Evolutionary conservation across 2,329 filamentous ascomycete genomes (phyloP), one percentile per base, ranked within the genome.

Genomic region (Aureobasidium zeae): DNA sequence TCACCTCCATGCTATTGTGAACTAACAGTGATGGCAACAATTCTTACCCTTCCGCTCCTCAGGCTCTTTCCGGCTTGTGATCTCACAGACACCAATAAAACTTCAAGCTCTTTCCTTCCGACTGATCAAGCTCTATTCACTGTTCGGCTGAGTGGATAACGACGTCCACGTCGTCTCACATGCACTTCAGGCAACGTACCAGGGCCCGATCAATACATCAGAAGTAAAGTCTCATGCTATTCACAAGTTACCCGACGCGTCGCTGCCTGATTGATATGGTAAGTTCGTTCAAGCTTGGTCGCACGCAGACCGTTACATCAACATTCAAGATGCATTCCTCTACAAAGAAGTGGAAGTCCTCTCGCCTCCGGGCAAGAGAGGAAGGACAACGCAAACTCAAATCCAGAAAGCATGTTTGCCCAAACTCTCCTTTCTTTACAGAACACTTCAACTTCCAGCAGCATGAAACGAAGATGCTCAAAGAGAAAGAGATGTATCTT

Each of bases 401-500:
- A 11, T 39, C 42, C 4, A 52, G 56, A 17, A 31, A 43, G 15
- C 51, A 53, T 19, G 35, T 57, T 34, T 58, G 55, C 39, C 50
- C 44, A 1, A 46, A 56, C 9, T 58, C 55, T 1, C 45, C 51
- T 2, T 55, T 55, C 47, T 58, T 53, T 47, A 22, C 38, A 25
- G 20, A 20, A 7, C 43, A 56, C 43, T 53, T 56, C 48, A 51
- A 58, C 44, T 19, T 52, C 22, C 31, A 42, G n/a, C 30, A 51
- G 30, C 56, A 59, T 22, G 43, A 45, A 11, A 22, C 33, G 13
- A 49, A 53, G 3, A 53, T 50, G 48, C 22, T 38, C 13, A 17
- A 41, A 11, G 54, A 56, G 9, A 52, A 48, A 41, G 22, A 37
- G 33, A 43, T 48, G 21, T 43, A 16, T 7, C 17, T 17, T n/a